phyloP scores from a whole-genome alignment of 164 flowering plant genomes.

The Chimonanthus salicifolius region DNA sequence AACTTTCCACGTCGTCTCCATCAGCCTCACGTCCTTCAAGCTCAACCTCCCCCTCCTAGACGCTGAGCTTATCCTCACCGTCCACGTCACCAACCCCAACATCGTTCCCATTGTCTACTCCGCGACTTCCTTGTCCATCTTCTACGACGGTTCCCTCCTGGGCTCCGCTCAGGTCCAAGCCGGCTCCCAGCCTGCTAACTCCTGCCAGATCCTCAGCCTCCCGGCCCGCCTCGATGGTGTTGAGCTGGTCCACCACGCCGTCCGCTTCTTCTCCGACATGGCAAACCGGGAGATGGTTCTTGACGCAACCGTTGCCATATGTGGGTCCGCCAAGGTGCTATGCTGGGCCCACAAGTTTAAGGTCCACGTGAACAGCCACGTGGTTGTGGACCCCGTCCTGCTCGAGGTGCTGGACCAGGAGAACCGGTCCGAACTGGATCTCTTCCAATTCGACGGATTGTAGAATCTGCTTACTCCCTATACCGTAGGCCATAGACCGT shows the following conservation, averaged over 20 bases:
- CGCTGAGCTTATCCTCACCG: conserved; percentile 69
- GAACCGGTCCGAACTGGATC: conserved; percentile 39
- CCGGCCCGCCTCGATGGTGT: conserved; percentile 63
- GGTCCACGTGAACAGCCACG: conserved; percentile 66
- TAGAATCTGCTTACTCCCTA: too few relatives aligned
- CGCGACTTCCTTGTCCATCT: conserved; percentile 68
- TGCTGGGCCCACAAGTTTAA: conserved; percentile 71
- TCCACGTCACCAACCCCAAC: conserved; percentile 91
- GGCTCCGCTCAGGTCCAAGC: conserved; percentile 65
- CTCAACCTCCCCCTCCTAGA: conserved; percentile 62
- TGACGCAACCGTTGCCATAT: conserved; percentile 63
- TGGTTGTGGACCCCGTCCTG: conserved; percentile 69
- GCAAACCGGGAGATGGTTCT: conserved; percentile 68
- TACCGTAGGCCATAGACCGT: neutral
- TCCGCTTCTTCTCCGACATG: conserved; percentile 53
- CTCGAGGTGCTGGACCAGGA: conserved; percentile 81
- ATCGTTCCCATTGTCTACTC: conserved; percentile 57
- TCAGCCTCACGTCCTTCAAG: conserved; percentile 56
- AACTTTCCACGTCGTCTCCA: conserved; percentile 60
- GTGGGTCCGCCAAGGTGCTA: conserved; percentile 58
- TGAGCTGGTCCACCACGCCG: conserved; percentile 51
- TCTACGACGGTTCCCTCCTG: conserved; percentile 64
- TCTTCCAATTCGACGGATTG: conserved; percentile 14
- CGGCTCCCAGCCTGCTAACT: conserved; percentile 60
- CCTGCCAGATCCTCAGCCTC: conserved; percentile 57